Percentiles rank a stretch among this genome's conserved stretches.
phyloP scores from a whole-genome alignment of 1,284 basidiomycete genomes.

The Schizophyllum amplum region DNA sequence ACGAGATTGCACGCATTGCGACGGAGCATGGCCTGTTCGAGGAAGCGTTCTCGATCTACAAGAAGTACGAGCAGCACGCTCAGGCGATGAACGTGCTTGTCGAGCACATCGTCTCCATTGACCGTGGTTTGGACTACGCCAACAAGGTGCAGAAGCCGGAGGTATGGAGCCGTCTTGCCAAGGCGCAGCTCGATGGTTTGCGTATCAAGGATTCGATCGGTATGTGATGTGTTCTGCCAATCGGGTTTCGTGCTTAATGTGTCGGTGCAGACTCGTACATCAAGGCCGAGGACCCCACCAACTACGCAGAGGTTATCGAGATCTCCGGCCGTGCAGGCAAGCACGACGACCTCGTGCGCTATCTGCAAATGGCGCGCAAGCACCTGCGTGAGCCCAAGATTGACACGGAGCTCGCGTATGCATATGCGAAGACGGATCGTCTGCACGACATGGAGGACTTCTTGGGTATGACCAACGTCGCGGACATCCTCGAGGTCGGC shows the following conservation, averaged over 20 bases:
- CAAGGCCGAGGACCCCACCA: constrained; percentile 95
- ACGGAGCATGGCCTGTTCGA: constrained; percentile 95
- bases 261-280: constrained; percentile 87
- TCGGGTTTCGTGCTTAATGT: neutral
- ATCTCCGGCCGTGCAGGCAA: constrained; percentile 95
- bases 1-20: constrained; percentile 95
- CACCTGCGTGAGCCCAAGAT: constrained; percentile 95
- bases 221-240: constrained; percentile 24
- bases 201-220: constrained; percentile 98
- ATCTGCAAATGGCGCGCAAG: constrained; percentile 99
- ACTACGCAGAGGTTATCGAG: constrained; percentile 96
- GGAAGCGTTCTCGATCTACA: constrained; percentile 94
- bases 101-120: constrained; percentile 96
- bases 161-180: constrained; percentile 95
- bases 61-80: constrained; percentile 90
- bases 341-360: constrained; percentile 96
- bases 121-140: constrained; percentile 94
- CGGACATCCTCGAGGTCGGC: constrained; percentile 91
- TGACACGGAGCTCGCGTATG: constrained; percentile 95
- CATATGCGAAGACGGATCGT: constrained; percentile 95
- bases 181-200: constrained; percentile 98
- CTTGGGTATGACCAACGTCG: constrained; percentile 97
- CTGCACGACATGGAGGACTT: constrained; percentile 99
- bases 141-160: constrained; percentile 96
- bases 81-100: constrained; percentile 97